Evolutionary conservation across 306 rosid species (phyloP).

Genomic region (Argentina anserina): DNA sequence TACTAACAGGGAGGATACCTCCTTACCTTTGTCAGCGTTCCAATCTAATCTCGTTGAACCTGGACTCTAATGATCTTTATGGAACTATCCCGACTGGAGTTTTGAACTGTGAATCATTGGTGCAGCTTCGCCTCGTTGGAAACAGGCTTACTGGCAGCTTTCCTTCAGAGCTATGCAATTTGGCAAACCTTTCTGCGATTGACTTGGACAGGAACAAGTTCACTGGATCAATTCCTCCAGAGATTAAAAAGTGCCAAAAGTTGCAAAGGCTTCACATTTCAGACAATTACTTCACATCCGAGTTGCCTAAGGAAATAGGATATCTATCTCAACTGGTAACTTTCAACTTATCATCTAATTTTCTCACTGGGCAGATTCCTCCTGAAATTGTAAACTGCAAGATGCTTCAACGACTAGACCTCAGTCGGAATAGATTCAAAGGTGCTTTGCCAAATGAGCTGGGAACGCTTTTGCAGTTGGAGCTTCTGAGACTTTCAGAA

Average conservation of each 20-base stretch:
- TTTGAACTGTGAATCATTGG: constrained; percentile 57
- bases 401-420: constrained; percentile 88
- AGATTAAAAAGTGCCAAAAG: constrained; percentile 52
- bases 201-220: constrained; percentile 75
- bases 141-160: constrained; percentile 74
- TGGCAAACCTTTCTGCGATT: constrained; percentile 62
- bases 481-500: constrained; percentile 71
- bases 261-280: constrained; percentile 93
- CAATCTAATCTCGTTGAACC: constrained; percentile 57
- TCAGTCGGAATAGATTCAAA: constrained; percentile 59
- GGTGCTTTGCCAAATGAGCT: constrained; percentile 65
- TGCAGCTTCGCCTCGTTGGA: constrained; percentile 58
- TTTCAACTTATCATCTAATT: constrained; percentile 80
- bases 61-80: constrained; percentile 53
- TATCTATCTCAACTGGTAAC: constrained; percentile 76
- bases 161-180: constrained; percentile 70
- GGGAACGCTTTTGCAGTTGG: constrained; percentile 79
- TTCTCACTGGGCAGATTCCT: constrained; percentile 58
- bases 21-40: constrained; percentile 68
- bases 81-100: constrained; percentile 70
- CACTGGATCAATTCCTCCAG: constrained; percentile 69
- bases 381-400: constrained; percentile 56
- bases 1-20: constrained; percentile 67
- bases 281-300: constrained; percentile 60
- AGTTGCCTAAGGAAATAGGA: constrained; percentile 82